A percentile compares a stretch with the other conserved stretches of the same genome.
Evolutionary conservation across 352 stramenopile species (phyloP).

Genomic region (Globisporangium yorkense): DNA sequence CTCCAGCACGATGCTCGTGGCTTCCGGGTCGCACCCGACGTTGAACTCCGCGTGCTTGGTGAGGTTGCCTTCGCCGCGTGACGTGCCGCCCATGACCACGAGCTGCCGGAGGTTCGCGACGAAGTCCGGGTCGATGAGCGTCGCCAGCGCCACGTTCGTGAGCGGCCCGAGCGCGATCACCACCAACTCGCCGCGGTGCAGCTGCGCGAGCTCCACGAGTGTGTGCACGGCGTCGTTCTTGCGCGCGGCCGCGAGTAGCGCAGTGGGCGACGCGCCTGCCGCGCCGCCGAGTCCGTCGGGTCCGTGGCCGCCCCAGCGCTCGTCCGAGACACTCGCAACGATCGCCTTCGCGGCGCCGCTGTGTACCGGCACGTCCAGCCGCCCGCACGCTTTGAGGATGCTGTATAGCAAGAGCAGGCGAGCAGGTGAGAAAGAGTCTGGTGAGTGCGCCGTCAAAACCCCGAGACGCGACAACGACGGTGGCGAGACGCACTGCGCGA

Average conservation of each 20-base stretch:
- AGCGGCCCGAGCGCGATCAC: constrained; percentile 69
- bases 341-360: constrained; percentile 64
- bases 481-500: constrained; percentile 44
- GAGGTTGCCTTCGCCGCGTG: constrained; percentile 61
- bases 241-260: constrained; percentile 23
- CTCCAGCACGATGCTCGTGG: constrained; percentile 64
- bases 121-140: constrained; percentile 66
- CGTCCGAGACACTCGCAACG: constrained; percentile 51
- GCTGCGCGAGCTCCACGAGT: constrained; percentile 50
- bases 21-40: constrained; percentile 75
- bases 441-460: not conserved
- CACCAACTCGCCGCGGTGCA: constrained; percentile 61
- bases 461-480: not conserved
- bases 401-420: constrained; percentile 13
- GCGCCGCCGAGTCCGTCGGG: constrained; percentile 63
- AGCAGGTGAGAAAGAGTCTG: not conserved
- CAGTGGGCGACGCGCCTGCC: constrained; percentile 16
- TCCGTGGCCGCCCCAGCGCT: constrained; percentile 66
- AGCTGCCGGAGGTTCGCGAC: constrained; percentile 52
- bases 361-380: constrained; percentile 48
- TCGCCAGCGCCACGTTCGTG: constrained; percentile 75
- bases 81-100: constrained; percentile 71
- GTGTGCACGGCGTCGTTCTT: constrained; percentile 65
- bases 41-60: constrained; percentile 76
- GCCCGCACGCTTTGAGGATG: constrained; percentile 50